A percentile compares a stretch with the other conserved stretches of the same genome.
Evolutionary conservation across 1,284 basidiomycete genomes (phyloP).

Genomic region (Pseudomicrostroma phylloplanum): DNA sequence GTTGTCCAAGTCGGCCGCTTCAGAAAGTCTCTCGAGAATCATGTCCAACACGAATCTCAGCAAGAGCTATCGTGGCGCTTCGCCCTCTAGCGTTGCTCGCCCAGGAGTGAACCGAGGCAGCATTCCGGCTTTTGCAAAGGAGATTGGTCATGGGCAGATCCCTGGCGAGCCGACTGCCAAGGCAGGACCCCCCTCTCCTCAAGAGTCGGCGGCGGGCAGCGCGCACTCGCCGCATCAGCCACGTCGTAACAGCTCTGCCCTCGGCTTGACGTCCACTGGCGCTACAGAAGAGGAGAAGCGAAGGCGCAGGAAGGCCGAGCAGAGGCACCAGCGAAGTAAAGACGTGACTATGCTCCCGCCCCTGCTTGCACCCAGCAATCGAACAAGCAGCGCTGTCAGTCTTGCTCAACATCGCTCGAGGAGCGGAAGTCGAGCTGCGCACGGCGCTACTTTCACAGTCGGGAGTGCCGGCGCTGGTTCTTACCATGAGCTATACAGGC

Average conservation of each 20-base stretch:
- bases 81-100: constrained; percentile 16
- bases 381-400: constrained; percentile 13
- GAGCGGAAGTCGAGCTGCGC: constrained; percentile 11
- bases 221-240: too few relatives aligned
- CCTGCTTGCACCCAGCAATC: constrained; percentile 27
- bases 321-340: constrained; percentile 28
- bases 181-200: constrained; percentile 9
- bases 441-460: constrained; percentile 26
- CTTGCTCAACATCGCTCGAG: constrained; percentile 4
- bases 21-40: background rate
- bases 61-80: background rate
- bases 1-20: background rate
- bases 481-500: constrained; percentile 2
- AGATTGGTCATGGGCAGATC: constrained; percentile 37
- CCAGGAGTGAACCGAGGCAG: constrained; percentile 34
- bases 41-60: constrained; percentile 3
- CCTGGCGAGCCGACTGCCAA: constrained; percentile 27
- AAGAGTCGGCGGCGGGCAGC: too few relatives aligned
- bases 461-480: constrained; percentile 30
- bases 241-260: too few relatives aligned
- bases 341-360: constrained; percentile 38
- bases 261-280: too few relatives aligned
- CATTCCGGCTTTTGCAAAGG: constrained; percentile 35
- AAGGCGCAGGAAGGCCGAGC: constrained; percentile 15
- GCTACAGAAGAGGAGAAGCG: constrained; percentile 23